phyloP scores from a whole-genome alignment of 768 basidiomycete species.

The Leccinellum luteum region DNA sequence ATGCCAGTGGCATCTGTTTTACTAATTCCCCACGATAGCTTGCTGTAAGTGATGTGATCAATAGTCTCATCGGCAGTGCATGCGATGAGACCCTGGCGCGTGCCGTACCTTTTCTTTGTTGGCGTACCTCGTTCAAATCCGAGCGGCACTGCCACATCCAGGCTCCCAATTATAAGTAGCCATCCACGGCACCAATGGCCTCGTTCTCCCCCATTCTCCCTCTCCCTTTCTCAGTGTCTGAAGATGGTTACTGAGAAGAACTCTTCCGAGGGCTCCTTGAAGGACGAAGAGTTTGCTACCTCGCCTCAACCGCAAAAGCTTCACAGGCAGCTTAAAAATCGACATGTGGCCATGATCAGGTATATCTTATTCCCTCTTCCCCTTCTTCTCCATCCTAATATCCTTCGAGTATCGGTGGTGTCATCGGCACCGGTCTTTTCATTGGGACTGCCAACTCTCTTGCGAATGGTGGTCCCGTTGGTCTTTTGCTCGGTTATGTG shows the following conservation, averaged over 20 bases:
- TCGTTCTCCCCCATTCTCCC: not conserved
- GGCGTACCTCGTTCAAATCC: not conserved
- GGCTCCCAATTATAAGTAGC: not conserved
- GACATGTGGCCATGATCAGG: constrained; percentile 86
- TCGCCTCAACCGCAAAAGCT: constrained; percentile 26
- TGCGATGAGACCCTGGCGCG: not conserved
- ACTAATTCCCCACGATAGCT: not conserved
- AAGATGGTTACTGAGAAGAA: constrained; percentile 25
- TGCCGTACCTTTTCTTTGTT: not conserved
- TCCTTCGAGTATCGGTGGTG: constrained; percentile 54
- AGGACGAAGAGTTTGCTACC: constrained; percentile 21
- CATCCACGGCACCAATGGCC: not conserved
- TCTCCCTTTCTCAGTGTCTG: not conserved
- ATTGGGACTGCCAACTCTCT: constrained; percentile 58
- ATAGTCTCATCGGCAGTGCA: not conserved
- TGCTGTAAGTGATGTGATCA: not conserved
- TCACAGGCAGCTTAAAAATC: constrained; percentile 65
- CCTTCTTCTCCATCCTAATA: not conserved
- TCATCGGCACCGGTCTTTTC: constrained; percentile 60
- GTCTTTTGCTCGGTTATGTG: constrained; percentile 69
- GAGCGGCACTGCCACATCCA: not conserved
- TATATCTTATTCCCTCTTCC: constrained; percentile 7
- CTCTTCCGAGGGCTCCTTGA: constrained; percentile 16
- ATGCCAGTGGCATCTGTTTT: not conserved
- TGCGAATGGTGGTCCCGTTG: constrained; percentile 64